Conservation (phyloP, 192 early-diverging fungal genomes). For the Entomortierella lignicola region DNA sequence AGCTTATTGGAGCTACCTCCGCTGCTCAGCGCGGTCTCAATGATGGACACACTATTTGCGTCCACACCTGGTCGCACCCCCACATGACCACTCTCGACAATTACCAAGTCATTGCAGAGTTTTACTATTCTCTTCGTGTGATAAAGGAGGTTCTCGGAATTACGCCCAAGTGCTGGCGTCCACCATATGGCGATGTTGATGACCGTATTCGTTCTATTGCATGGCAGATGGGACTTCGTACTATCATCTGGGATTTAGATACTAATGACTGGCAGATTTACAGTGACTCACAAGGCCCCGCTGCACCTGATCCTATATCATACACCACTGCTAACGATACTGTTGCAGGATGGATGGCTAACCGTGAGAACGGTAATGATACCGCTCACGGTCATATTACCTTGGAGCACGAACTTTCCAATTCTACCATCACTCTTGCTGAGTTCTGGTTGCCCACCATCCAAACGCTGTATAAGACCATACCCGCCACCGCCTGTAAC, state of each 20-base stretch:
- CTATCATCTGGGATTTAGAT: slow-evolving; percentile 32
- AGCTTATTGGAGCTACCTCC: slow-evolving; percentile 39
- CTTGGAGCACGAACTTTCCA: slow-evolving; percentile 57
- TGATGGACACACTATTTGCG: slow-evolving; percentile 62
- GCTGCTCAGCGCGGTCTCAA: slow-evolving; percentile 10
- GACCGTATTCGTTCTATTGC: slow-evolving; percentile 61
- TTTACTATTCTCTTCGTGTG: slow-evolving; percentile 17
- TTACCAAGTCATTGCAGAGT: slow-evolving; percentile 52
- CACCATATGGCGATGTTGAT: slow-evolving; percentile 65
- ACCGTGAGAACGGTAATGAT: slow-evolving; percentile 41
- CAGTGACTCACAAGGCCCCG: slow-evolving; percentile 35
- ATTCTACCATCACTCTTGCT: slow-evolving; percentile 48
- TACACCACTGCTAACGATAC: slow-evolving; percentile 46
- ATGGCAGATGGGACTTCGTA: slow-evolving; percentile 59
- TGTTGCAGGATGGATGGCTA: slow-evolving; percentile 48
- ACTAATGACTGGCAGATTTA: slow-evolving; percentile 55
- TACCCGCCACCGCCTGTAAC: slow-evolving; percentile 43
- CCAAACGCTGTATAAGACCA: slow-evolving; percentile 44
- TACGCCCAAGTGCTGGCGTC: slow-evolving; percentile 57
- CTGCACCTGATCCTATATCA: slow-evolving; percentile 26
- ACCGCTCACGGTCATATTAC: slow-evolving; percentile 37
- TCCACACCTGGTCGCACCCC: slow-evolving; percentile 67
- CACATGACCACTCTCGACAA: slow-evolving; percentile 52
- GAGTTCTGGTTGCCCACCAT: slow-evolving; percentile 55
- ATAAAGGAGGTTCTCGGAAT: slow-evolving; percentile 57